Evolutionary conservation across 805 yeast species (phyloP), one percentile per base, ranked within the genome.

Genomic region (Starmerella apis): DNA sequence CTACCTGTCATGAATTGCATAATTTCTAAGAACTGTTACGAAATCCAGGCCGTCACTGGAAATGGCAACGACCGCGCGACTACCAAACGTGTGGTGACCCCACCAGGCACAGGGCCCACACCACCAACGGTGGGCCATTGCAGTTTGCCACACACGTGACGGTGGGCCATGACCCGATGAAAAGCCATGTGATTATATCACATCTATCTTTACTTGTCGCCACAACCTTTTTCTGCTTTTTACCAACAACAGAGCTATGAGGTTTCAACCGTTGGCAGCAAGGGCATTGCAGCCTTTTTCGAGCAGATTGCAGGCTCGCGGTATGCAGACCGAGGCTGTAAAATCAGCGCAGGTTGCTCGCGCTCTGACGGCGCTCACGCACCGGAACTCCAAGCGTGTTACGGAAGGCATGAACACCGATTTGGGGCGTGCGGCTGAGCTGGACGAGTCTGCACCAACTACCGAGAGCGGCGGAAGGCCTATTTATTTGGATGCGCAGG

Each of bases 401-500:
- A 54, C 44, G 13, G 53, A 49, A 31, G 57, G 55, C 30, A 24
- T 54, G 23, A 37, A 39, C 42, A 37, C 47, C 11, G 32, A 25
- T 22, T 16, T 33, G n/a, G 24, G 30, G 19, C 16, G 25, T 27
- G 8, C 41, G 5, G 39, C 48, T 8, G 43, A 20, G 19, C 19
- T 30, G 18, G 56, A 52, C 44, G 49, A 51, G n/a, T 32, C 39
- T 8, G 56, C 56, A 20, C 57, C 58, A 10, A 8, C 23, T 14
- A 56, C 60, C 20, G 57, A 46, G 38, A 54, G 47, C 35, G 52
- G 53, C 13, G 62, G 83, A 9, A 77, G 96, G 59, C 98, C 99
- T 9, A 92, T 92, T 55, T 92, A 92, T 68, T 70, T 92, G 62
- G 99, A 92, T 62, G 88, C 88, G 76, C 99, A 92, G 70, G 97